phyloP scores from a whole-genome alignment of 2,329 filamentous ascomycete species.

The Torrubiella hemipterigena region DNA sequence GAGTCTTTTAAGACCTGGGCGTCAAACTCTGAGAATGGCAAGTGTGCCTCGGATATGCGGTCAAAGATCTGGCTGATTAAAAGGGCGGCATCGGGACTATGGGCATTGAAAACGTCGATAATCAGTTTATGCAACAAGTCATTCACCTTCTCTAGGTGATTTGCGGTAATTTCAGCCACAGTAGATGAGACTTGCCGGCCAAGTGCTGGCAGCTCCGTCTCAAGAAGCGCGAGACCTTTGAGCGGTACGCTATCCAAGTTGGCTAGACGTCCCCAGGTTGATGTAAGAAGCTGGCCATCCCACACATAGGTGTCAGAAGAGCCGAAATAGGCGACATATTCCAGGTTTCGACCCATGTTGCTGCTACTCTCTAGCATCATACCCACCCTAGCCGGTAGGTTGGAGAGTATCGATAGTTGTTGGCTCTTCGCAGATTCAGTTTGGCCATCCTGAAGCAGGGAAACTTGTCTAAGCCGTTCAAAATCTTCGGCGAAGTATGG shows the following conservation, averaged over 20 bases:
- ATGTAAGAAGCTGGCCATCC: constrained; percentile 26
- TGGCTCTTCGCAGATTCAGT: constrained; percentile 9
- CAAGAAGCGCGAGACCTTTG: constrained; percentile 48
- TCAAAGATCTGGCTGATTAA: constrained; percentile 15
- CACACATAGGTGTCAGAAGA: constrained; percentile 23
- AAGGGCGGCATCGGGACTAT: constrained; percentile 19
- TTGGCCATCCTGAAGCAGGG: constrained; percentile 23
- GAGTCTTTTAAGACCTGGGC: too few relatives aligned
- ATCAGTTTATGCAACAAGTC: constrained; percentile 34
- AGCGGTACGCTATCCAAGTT: constrained; percentile 41
- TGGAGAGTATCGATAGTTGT: constrained; percentile 38
- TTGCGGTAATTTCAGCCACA: constrained; percentile 33
- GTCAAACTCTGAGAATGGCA: too few relatives aligned
- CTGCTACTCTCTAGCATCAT: constrained; percentile 20
- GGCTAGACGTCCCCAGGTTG: constrained; percentile 43
- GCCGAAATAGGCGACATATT: constrained; percentile 35
- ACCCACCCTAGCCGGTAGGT: constrained; percentile 20
- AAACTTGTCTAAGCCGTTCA: constrained; percentile 42
- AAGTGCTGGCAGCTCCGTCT: constrained; percentile 51
- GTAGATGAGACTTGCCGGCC: constrained; percentile 41
- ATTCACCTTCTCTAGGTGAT: constrained; percentile 38
- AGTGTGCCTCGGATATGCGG: constrained; percentile 8
- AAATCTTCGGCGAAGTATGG: constrained; percentile 45
- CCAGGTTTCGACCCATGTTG: constrained; percentile 26
- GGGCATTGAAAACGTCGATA: constrained; percentile 25